These are phyloP conservation scores for Kingdonia uniflora DNA, from an alignment of 164 flowering plant genomes.

Conservation along the genomic window DNA sequence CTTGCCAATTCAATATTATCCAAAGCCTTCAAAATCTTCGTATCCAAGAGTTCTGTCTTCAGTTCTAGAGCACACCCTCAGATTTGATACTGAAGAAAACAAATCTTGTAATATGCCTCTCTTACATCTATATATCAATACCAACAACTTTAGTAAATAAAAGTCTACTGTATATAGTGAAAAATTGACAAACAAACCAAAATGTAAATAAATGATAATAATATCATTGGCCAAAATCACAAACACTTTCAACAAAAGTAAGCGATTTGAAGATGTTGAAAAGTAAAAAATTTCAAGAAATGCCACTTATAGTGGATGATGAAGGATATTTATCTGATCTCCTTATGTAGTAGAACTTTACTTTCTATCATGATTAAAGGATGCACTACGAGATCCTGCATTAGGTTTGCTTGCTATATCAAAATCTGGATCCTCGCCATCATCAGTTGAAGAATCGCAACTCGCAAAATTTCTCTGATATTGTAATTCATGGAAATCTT, in stretches of 20 bases:
- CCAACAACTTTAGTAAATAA: slow-evolving; percentile 4
- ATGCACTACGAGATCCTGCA: background rate
- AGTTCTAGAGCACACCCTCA: slow-evolving; percentile 6
- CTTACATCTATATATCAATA: slow-evolving; percentile 28
- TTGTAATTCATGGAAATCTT: slow-evolving; percentile 29
- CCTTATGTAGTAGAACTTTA: slow-evolving; percentile 33
- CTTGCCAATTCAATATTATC: slow-evolving; percentile 90
- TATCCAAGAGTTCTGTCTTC: slow-evolving; percentile 34
- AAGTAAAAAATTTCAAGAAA: too few relatives aligned
- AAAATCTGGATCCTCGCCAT: slow-evolving; percentile 30
- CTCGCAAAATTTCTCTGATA: slow-evolving; percentile 18
- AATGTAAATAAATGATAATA: too few relatives aligned
- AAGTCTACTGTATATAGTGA: too few relatives aligned
- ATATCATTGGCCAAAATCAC: too few relatives aligned
- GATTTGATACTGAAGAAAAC: slow-evolving; percentile 24
- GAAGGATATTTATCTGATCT: slow-evolving; percentile 14
- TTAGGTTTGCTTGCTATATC: slow-evolving; percentile 9
- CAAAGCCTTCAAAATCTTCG: slow-evolving; percentile 56
- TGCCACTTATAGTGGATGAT: slow-evolving; percentile 28
- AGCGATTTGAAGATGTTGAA: too few relatives aligned
- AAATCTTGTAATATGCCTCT: slow-evolving; percentile 28
- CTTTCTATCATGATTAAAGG: slow-evolving; percentile 10
- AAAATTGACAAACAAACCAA: too few relatives aligned
- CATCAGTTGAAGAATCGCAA: slow-evolving; percentile 56
- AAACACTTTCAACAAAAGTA: too few relatives aligned